phyloP scores from a whole-genome alignment of 495 filamentous ascomycete species.

The Bacidia rubella region DNA sequence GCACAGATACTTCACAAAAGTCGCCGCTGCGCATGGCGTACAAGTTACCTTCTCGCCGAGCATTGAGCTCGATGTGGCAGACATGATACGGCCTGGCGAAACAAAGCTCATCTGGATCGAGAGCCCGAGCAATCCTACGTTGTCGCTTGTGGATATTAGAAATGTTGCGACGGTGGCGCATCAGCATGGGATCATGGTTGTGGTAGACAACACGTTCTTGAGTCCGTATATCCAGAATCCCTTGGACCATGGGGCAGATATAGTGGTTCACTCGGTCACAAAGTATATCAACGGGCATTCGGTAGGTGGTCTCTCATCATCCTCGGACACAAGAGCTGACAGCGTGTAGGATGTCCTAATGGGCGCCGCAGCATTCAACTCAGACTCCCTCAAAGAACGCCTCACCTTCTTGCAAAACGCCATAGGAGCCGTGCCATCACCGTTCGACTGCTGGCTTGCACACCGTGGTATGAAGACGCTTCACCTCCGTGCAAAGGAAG shows the following conservation, averaged over 20 bases:
- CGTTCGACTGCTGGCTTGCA: slow-evolving; percentile 98
- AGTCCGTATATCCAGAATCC: slow-evolving; percentile 95
- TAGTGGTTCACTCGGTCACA: slow-evolving; percentile 98
- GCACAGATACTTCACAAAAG: slow-evolving; percentile 97
- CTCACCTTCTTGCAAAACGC: slow-evolving; percentile 93
- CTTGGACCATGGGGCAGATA: slow-evolving; percentile 85
- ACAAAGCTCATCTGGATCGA: slow-evolving; percentile 99
- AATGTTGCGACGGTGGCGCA: slow-evolving; percentile 72
- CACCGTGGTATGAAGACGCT: slow-evolving; percentile 95
- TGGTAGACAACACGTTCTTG: slow-evolving; percentile 98
- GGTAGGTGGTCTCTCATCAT: slow-evolving; percentile 21
- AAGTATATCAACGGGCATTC: slow-evolving; percentile 99
- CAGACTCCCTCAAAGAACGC: slow-evolving; percentile 56
- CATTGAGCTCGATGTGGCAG: slow-evolving; percentile 74
- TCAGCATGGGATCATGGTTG: slow-evolving; percentile 76
- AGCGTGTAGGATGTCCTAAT: slow-evolving; percentile 76
- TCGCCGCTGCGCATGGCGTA: slow-evolving; percentile 87
- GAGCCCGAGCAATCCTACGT: slow-evolving; percentile 83
- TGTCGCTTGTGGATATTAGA: slow-evolving; percentile 81
- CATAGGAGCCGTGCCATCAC: slow-evolving; percentile 83
- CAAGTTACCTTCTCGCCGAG: slow-evolving; percentile 83
- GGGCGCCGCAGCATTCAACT: slow-evolving; percentile 94
- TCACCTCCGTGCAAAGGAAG: slow-evolving; percentile 78
- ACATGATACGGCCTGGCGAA: slow-evolving; percentile 63
- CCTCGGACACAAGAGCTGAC: neutral